Evolutionary conservation across 2,329 filamentous ascomycete species (phyloP).

Genomic region (Stagonosporopsis tanaceti): DNA sequence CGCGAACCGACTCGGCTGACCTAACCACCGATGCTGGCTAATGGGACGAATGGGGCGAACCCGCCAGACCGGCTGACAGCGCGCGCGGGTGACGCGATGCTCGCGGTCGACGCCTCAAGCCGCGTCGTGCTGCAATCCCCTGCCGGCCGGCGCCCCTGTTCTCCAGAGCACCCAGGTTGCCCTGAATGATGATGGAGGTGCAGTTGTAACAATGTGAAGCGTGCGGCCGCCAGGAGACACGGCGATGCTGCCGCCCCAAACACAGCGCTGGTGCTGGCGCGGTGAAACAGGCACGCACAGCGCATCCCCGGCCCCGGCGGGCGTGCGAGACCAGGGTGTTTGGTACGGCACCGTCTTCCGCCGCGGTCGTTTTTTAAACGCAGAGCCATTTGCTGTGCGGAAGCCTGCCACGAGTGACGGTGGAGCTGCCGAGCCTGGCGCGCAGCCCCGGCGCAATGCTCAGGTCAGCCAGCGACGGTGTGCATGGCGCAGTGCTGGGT

Average conservation of each 20-base stretch:
- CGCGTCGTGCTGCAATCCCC: slow-evolving; percentile 20
- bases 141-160: slow-evolving; percentile 27
- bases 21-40: slow-evolving; percentile 30
- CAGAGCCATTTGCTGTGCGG: slow-evolving; percentile 39
- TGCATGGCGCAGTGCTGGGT: slow-evolving; percentile 26
- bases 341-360: slow-evolving; percentile 42
- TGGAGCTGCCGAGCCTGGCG: slow-evolving; percentile 36
- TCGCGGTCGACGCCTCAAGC: slow-evolving; percentile 27
- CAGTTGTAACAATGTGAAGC: slow-evolving; percentile 14
- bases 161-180: slow-evolving; percentile 10
- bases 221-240: slow-evolving; percentile 26
- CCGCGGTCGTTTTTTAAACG: slow-evolving; percentile 43
- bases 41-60: slow-evolving; percentile 18
- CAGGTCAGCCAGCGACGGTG: slow-evolving; percentile 36
- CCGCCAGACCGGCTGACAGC: slow-evolving; percentile 45
- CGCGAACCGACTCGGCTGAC: slow-evolving; percentile 37
- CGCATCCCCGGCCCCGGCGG: slow-evolving; percentile 27
- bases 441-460: slow-evolving; percentile 35
- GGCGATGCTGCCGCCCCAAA: slow-evolving; percentile 22
- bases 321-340: slow-evolving; percentile 19
- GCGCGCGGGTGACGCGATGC: slow-evolving; percentile 37
- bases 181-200: neutral
- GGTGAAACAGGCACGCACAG: slow-evolving; percentile 46
- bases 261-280: neutral
- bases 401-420: slow-evolving; percentile 39